Conservation (phyloP, 2,329 filamentous ascomycete species). For the Colletotrichum siamense region DNA sequence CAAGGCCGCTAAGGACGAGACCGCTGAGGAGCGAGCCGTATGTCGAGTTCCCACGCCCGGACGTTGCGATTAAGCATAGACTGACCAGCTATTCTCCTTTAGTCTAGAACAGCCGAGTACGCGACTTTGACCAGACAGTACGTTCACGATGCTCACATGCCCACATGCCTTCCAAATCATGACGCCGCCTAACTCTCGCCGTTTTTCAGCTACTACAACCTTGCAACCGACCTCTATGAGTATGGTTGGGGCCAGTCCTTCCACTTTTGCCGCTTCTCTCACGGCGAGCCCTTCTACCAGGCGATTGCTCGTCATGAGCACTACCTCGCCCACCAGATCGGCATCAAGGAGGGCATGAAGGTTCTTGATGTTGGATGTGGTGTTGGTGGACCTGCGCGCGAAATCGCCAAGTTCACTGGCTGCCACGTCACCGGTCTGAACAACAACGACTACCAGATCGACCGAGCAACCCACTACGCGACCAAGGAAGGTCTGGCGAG, state of each 20-base stretch:
- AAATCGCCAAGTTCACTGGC: constrained; percentile 92
- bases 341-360: constrained; percentile 79
- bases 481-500: constrained; percentile 76
- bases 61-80: not conserved
- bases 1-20: constrained; percentile 77
- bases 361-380: constrained; percentile 96
- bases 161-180: not conserved
- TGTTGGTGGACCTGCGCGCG: constrained; percentile 90
- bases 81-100: constrained; percentile 11
- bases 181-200: not conserved
- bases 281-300: constrained; percentile 83
- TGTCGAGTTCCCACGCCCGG: constrained; percentile 25
- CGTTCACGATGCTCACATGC: constrained; percentile 33
- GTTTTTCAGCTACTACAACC: constrained; percentile 79
- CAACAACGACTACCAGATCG: constrained; percentile 98
- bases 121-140: constrained; percentile 88
- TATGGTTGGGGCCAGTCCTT: constrained; percentile 93
- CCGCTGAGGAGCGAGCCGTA: constrained; percentile 73
- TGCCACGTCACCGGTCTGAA: constrained; percentile 87
- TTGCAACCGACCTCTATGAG: constrained; percentile 91
- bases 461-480: constrained; percentile 83
- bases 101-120: constrained; percentile 82
- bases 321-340: constrained; percentile 87
- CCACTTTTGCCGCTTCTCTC: constrained; percentile 93
- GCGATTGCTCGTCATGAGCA: constrained; percentile 94